Percentiles rank a stretch among this genome's conserved stretches.
These are phyloP conservation scores for Neurospora sp. DNA, from an alignment of 2,329 filamentous ascomycete species.

Conservation along the genomic window DNA sequence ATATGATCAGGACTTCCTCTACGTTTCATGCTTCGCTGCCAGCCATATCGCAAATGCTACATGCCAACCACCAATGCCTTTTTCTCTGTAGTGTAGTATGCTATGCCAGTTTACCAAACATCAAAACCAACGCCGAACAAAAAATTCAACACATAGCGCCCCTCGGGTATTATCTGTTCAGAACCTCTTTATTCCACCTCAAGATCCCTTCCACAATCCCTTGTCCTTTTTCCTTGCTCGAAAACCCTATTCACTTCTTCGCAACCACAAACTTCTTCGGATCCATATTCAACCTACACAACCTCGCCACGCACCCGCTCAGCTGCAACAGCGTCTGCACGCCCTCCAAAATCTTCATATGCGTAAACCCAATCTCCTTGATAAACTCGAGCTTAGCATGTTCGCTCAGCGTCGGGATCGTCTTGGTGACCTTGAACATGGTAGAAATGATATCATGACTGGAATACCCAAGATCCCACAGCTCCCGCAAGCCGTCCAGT, in stretches of 20 bases:
- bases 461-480: conserved; percentile 95
- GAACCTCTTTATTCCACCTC: background rate
- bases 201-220: background rate
- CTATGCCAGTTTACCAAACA: background rate
- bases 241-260: conserved; percentile 20
- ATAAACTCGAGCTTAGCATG: conserved; percentile 96
- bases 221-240: background rate
- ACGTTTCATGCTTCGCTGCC: background rate
- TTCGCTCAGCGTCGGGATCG: conserved; percentile 82
- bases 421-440: conserved; percentile 98
- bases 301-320: conserved; percentile 79
- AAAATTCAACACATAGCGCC: background rate
- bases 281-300: conserved; percentile 96
- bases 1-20: background rate
- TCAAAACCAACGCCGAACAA: background rate
- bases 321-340: conserved; percentile 92
- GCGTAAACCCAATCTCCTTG: conserved; percentile 96
- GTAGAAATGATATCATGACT: conserved; percentile 98
- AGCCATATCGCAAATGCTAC: background rate
- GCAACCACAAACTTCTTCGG: conserved; percentile 60
- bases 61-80: background rate
- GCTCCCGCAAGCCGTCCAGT: conserved; percentile 74
- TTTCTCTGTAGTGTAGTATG: background rate
- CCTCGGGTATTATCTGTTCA: background rate
- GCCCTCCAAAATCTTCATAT: conserved; percentile 98